Evolutionary conservation across 1,139 yeast species (phyloP).

Genomic region (Barnettozyma hawaiiensis): DNA sequence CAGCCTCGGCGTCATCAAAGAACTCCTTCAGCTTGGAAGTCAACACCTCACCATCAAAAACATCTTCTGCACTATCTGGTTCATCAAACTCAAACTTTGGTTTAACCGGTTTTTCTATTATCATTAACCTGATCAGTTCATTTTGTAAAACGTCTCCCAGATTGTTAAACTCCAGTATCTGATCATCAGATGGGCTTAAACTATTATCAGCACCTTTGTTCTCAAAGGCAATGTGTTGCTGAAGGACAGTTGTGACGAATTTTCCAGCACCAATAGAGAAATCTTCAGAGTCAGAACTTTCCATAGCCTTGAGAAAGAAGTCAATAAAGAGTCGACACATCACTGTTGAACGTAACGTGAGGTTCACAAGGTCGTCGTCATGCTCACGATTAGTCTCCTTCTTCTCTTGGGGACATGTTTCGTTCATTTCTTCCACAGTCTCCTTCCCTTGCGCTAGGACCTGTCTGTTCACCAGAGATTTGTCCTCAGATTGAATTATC

Average conservation of each 20-base stretch:
- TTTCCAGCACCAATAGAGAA: slow-evolving; percentile 9
- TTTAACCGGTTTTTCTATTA: slow-evolving; percentile 13
- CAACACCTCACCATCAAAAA: slow-evolving; percentile 19
- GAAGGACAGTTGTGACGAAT: slow-evolving; percentile 9
- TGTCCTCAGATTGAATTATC: slow-evolving; percentile 11
- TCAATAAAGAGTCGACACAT: slow-evolving; percentile 17
- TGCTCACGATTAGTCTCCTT: too few species aligned
- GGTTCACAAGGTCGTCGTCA: slow-evolving; percentile 19
- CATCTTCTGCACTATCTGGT: background rate
- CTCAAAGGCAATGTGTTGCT: background rate
- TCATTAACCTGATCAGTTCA: slow-evolving; percentile 14
- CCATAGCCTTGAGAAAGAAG: slow-evolving; percentile 9
- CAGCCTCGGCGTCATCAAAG: slow-evolving; percentile 27
- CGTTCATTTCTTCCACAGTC: slow-evolving; percentile 15
- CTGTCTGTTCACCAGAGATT: slow-evolving; percentile 6
- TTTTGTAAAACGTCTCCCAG: slow-evolving; percentile 20
- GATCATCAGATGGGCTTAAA: slow-evolving; percentile 13
- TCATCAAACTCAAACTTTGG: slow-evolving; percentile 16
- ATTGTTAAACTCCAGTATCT: slow-evolving; percentile 12
- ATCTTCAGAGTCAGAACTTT: slow-evolving; percentile 5
- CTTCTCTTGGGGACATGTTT: too few species aligned
- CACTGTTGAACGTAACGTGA: slow-evolving; percentile 21
- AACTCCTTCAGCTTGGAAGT: slow-evolving; percentile 24
- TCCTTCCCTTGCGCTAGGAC: slow-evolving; percentile 7
- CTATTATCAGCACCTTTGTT: too few species aligned